Conservation (phyloP, 225 moss, liverwort and hornwort species). For the Takakia lepidozioides region DNA sequence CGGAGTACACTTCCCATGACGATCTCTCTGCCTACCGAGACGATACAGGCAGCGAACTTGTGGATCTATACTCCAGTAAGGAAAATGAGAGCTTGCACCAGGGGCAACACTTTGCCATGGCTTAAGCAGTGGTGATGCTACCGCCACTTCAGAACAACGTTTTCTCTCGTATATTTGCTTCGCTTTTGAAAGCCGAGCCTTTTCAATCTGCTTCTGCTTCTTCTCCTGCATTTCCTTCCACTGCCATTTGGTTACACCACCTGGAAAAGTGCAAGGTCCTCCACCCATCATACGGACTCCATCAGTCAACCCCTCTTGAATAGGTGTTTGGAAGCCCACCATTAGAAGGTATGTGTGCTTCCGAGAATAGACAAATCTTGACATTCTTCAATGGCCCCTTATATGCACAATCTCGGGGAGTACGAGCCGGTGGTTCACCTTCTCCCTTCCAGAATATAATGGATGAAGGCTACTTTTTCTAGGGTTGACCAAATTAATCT, state of each 20-base stretch:
- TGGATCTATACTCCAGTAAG: slow-evolving; percentile 55
- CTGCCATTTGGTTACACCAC: slow-evolving; percentile 94
- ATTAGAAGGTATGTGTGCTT: too few species aligned
- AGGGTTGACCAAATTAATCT: too few species aligned
- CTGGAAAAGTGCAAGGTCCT: slow-evolving; percentile 88
- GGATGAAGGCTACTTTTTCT: too few species aligned
- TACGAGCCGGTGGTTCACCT: too few species aligned
- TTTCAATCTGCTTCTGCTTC: slow-evolving; percentile 87
- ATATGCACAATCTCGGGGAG: too few species aligned
- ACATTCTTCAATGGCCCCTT: too few species aligned
- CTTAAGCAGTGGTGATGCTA: slow-evolving; percentile 42
- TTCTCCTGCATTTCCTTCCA: slow-evolving; percentile 95
- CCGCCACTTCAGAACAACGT: slow-evolving; percentile 55
- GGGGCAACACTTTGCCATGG: slow-evolving; percentile 61
- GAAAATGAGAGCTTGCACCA: slow-evolving; percentile 33
- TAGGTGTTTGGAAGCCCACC: too few species aligned
- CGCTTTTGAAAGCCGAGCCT: slow-evolving; percentile 76
- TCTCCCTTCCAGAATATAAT: too few species aligned
- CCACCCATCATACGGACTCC: slow-evolving; percentile 95
- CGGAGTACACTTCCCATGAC: too few species aligned
- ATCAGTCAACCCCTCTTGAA: slow-evolving; percentile 7
- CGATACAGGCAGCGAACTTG: slow-evolving; percentile 62
- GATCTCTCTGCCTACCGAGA: too few species aligned
- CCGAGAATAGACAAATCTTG: too few species aligned
- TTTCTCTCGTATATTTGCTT: slow-evolving; percentile 82